Percentiles rank a stretch among this genome's conserved stretches.
Conservation (phyloP, 2,329 filamentous ascomycete species). For the Fusarium armeniacum region DNA sequence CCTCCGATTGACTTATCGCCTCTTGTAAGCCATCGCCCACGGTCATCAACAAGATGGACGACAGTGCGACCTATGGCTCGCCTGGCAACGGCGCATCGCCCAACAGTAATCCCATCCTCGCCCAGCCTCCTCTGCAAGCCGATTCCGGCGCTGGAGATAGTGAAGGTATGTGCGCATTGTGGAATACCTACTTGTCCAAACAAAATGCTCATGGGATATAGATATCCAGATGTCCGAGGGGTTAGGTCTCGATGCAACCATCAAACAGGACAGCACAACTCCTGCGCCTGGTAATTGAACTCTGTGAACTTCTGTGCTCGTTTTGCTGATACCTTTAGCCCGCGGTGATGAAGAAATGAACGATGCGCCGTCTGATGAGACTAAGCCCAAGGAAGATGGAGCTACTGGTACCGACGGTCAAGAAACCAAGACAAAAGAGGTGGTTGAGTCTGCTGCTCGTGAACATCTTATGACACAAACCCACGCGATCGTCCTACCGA, state of each 20-base stretch:
- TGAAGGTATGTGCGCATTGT: conserved; percentile 60
- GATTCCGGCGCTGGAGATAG: conserved; percentile 58
- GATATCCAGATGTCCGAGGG: conserved; percentile 76
- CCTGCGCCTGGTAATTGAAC: conserved; percentile 66
- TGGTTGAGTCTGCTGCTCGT: conserved; percentile 86
- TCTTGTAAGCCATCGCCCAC: conserved; percentile 26
- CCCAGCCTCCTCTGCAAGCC: conserved; percentile 67
- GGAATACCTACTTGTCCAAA: not conserved
- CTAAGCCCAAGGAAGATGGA: conserved; percentile 64
- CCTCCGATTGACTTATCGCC: conserved; percentile 38
- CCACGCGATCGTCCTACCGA: conserved; percentile 95
- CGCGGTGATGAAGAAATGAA: conserved; percentile 86
- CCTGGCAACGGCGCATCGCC: conserved; percentile 70
- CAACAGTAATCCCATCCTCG: conserved; percentile 67
- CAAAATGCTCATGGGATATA: conserved; percentile 51
- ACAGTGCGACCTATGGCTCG: conserved; percentile 69
- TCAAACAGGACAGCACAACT: conserved; percentile 73
- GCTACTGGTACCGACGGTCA: conserved; percentile 65
- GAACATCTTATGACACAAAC: conserved; percentile 94
- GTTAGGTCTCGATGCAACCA: conserved; percentile 60
- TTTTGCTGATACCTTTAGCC: conserved; percentile 65
- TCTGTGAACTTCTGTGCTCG: conserved; percentile 76
- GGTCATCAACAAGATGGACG: conserved; percentile 66
- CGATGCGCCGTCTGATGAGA: conserved; percentile 69
- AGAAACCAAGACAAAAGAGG: conserved; percentile 81